Evolutionary conservation across 2,329 filamentous ascomycete species (phyloP), one percentile per base, ranked within the genome.

Genomic region (Verticillium tricorpus): DNA sequence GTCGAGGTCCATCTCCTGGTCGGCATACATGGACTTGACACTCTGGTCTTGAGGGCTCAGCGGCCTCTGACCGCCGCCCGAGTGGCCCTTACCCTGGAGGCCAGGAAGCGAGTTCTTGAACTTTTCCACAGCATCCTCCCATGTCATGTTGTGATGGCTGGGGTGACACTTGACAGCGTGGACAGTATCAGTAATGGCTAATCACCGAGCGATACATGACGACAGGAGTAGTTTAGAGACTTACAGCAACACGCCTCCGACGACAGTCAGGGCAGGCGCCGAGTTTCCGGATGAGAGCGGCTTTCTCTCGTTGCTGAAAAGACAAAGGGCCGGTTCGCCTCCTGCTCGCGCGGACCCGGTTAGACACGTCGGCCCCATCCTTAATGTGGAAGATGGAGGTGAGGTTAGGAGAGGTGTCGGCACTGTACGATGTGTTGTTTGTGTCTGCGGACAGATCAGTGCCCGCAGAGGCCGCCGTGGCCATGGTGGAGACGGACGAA

Each of bases 311-410:
- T 68, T 85, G 85, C 64, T 82, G 77, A 60, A 83, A 79, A 35
- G 83, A 85, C 65, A 87, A 75, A 64, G 84, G 84, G 52, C 84
- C 84, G 64, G 84, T 86, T 61, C 84, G 81, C 72, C 84, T 80
- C 69, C 84, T 81, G 70, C 81, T 86, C 65, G 82, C 77, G 68
- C 83, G 81, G 67, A 82, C 81, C 70, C 76, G 78, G 69, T 80
- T 79, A 74, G 78, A 78, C 70, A 82, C 74, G 72, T 84, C 82
- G 72, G 78, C 75, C 64, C 81, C 82, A 77, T 85, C 83, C 72
- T 80, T 80, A 65, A 83, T 75, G 63, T 82, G 82, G 71, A 85
- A 85, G 69, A 83, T 81, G 67, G 78, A 81, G 60, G 77, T 72
- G 67, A 76, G 73, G 66, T 73, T 80, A 67, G 80, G 79, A 70